Evolutionary conservation across 768 basidiomycete genomes (phyloP).

Genomic region (Termitomyces sp.): DNA sequence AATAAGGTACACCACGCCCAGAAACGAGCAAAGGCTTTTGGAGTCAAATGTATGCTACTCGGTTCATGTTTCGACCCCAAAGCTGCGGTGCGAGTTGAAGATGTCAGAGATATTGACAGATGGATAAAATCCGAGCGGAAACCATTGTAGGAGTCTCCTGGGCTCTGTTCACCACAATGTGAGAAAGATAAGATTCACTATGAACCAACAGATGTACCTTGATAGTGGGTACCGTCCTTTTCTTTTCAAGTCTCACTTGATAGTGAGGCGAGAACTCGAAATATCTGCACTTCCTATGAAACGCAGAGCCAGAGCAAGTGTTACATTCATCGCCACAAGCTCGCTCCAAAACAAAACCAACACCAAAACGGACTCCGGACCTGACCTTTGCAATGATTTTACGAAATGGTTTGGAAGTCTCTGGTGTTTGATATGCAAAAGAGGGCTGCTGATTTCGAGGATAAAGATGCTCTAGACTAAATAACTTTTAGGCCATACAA

Average conservation of each 20-base stretch:
- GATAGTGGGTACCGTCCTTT: slow-evolving; percentile 28
- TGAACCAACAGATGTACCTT: slow-evolving; percentile 42
- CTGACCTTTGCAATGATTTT: slow-evolving; percentile 82
- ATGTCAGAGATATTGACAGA: slow-evolving; percentile 78
- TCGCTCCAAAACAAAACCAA: slow-evolving; percentile 78
- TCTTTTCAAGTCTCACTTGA: slow-evolving; percentile 57
- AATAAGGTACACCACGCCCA: slow-evolving; percentile 91
- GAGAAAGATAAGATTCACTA: background rate
- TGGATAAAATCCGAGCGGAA: slow-evolving; percentile 96
- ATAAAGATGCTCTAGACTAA: slow-evolving; percentile 17
- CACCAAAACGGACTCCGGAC: slow-evolving; percentile 82
- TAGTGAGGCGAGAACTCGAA: slow-evolving; percentile 83
- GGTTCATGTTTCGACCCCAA: slow-evolving; percentile 21
- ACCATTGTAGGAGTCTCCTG: slow-evolving; percentile 72
- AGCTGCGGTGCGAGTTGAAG: slow-evolving; percentile 38
- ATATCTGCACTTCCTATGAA: slow-evolving; percentile 73
- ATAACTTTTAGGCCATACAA: background rate
- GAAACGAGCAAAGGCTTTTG: slow-evolving; percentile 83
- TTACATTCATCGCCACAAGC: slow-evolving; percentile 69
- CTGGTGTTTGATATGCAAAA: slow-evolving; percentile 12
- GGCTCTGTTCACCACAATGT: slow-evolving; percentile 23
- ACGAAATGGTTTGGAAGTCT: slow-evolving; percentile 29
- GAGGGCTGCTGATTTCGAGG: slow-evolving; percentile 12
- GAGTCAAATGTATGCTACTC: slow-evolving; percentile 82
- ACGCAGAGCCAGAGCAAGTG: slow-evolving; percentile 53